These are phyloP conservation scores for Irpex lacteus DNA, from an alignment of 1,284 basidiomycete species.

Conservation along the genomic window DNA sequence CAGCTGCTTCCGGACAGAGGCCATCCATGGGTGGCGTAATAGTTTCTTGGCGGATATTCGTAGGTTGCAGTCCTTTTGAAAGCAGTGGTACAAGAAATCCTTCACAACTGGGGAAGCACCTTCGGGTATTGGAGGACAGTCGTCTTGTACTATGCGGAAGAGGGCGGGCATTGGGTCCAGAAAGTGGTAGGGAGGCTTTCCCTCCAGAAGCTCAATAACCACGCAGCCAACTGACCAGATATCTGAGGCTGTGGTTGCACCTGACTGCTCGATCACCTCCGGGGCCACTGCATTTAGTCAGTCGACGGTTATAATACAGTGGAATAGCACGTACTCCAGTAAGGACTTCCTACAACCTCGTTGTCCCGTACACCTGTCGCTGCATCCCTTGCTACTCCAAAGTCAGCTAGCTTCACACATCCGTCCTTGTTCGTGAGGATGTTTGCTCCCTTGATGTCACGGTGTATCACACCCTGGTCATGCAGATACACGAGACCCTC, in stretches of 20 bases:
- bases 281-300: slow-evolving; percentile 73
- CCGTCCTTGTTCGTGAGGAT: slow-evolving; percentile 98
- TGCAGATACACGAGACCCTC: slow-evolving; percentile 94
- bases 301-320: slow-evolving; percentile 9
- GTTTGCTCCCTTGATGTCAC: slow-evolving; percentile 99
- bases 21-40: slow-evolving; percentile 94
- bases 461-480: slow-evolving; percentile 96
- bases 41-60: slow-evolving; percentile 94
- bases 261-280: slow-evolving; percentile 96
- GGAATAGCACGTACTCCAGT: slow-evolving; percentile 76
- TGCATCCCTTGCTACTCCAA: slow-evolving; percentile 83
- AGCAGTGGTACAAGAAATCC: slow-evolving; percentile 96
- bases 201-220: slow-evolving; percentile 94
- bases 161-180: slow-evolving; percentile 98
- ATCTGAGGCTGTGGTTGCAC: slow-evolving; percentile 95
- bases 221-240: slow-evolving; percentile 90
- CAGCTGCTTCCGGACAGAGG: slow-evolving; percentile 78
- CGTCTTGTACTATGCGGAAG: slow-evolving; percentile 97
- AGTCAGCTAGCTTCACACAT: slow-evolving; percentile 93
- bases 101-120: slow-evolving; percentile 92
- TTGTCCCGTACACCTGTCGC: slow-evolving; percentile 75
- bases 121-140: slow-evolving; percentile 93
- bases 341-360: slow-evolving; percentile 94
- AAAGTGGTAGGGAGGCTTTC: slow-evolving; percentile 93
- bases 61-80: slow-evolving; percentile 96